Conservation (phyloP, 179 eudicot genomes). For the Carnegiea gigantea region DNA sequence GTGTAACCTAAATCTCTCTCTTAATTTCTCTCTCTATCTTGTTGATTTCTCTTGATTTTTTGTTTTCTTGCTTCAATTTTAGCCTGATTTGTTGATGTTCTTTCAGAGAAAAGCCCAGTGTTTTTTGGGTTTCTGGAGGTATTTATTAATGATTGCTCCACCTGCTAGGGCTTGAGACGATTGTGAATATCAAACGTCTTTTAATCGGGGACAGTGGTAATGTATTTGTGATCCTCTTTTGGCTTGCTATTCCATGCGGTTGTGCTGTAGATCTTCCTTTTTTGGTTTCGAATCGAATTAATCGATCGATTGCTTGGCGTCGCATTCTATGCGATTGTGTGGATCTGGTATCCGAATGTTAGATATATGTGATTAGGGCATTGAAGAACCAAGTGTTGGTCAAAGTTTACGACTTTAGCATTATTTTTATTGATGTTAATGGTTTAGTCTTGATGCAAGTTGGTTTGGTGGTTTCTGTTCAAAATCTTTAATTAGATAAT, state of each 20-base stretch:
- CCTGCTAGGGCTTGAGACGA: slow-evolving; percentile 50
- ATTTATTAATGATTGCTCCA: slow-evolving; percentile 48
- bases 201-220: no score
- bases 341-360: slow-evolving; percentile 19
- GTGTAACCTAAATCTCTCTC: slow-evolving; percentile 15
- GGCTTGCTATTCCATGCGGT: no score
- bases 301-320: neutral
- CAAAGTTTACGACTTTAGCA: neutral
- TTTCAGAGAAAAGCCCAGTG: slow-evolving; percentile 4
- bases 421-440: neutral
- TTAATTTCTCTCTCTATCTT: slow-evolving; percentile 18
- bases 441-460: slow-evolving; percentile 1
- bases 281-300: neutral
- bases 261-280: no score
- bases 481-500: neutral
- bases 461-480: neutral
- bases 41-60: slow-evolving; percentile 19
- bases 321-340: neutral
- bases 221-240: no score
- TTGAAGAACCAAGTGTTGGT: neutral
- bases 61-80: slow-evolving; percentile 13
- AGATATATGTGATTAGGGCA: neutral
- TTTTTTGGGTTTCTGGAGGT: slow-evolving; percentile 25
- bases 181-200: slow-evolving; percentile 51
- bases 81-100: slow-evolving; percentile 7